These are phyloP conservation scores for Hyaloscypha bicolor DNA, from an alignment of 495 filamentous ascomycete species.

Conservation along the genomic window DNA sequence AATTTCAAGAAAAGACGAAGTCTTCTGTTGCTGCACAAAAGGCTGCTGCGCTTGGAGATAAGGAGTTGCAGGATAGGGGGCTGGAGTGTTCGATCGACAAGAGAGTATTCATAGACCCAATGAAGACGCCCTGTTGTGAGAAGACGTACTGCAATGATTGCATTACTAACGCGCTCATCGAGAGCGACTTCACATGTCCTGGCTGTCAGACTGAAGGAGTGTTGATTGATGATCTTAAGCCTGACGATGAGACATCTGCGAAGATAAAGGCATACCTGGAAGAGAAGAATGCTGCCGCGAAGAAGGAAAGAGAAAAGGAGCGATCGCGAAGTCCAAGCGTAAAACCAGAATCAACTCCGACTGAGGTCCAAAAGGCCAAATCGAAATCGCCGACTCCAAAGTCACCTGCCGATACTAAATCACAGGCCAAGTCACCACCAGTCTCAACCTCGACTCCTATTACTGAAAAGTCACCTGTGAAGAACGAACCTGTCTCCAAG, in stretches of 20 bases:
- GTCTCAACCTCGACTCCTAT: conserved; percentile 27
- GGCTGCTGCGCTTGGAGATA: conserved; percentile 71
- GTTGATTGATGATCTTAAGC: conserved; percentile 84
- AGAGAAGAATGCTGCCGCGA: conserved; percentile 62
- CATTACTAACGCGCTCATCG: conserved; percentile 95
- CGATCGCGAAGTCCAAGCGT: conserved; percentile 54
- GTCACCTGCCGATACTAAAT: conserved; percentile 36
- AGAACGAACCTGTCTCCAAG: conserved; percentile 47
- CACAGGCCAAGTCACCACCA: conserved; percentile 43
- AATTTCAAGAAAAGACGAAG: conserved; percentile 92
- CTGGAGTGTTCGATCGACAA: conserved; percentile 95
- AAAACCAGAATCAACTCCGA: conserved; percentile 27
- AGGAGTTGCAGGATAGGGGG: conserved; percentile 80
- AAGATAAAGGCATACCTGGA: conserved; percentile 82
- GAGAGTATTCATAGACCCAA: conserved; percentile 93
- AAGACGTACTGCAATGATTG: conserved; percentile 99
- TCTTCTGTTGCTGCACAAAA: conserved; percentile 78
- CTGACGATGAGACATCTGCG: conserved; percentile 73
- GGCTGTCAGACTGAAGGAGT: conserved; percentile 87
- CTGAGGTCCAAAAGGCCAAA: conserved; percentile 18
- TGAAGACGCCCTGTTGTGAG: conserved; percentile 96
- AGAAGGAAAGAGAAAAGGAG: conserved; percentile 56
- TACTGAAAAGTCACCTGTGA: conserved; percentile 9
- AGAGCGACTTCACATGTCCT: conserved; percentile 96
- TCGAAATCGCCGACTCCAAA: conserved; percentile 30